A percentile compares a stretch with the other conserved stretches of the same genome.
Conservation (phyloP, 768 basidiomycete genomes). For the Hygrophorus pudorinus region DNA sequence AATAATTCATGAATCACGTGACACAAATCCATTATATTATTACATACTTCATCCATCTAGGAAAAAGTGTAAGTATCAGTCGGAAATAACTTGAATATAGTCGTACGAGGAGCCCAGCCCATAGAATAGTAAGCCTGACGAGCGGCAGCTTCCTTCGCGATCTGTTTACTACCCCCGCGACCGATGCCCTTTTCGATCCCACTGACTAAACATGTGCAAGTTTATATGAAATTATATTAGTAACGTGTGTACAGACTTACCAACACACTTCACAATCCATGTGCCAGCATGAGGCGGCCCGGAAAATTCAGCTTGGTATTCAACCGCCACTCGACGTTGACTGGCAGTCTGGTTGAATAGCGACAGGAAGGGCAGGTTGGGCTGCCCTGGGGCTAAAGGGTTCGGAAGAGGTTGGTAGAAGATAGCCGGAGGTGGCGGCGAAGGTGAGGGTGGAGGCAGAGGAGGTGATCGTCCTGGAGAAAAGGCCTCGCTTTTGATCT, state of each 20-base stretch:
- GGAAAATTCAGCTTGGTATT: constrained; percentile 48
- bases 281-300: constrained; percentile 61
- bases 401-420: constrained; percentile 27
- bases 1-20: not conserved
- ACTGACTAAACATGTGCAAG: constrained; percentile 37
- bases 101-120: constrained; percentile 51
- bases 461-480: constrained; percentile 18
- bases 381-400: constrained; percentile 56
- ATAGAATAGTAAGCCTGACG: constrained; percentile 60
- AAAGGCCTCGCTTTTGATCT: constrained; percentile 28
- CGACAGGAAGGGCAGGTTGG: constrained; percentile 53
- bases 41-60: not conserved
- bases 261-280: constrained; percentile 61
- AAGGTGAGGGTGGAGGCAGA: constrained; percentile 22
- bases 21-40: too few relatives aligned
- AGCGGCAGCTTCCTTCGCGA: constrained; percentile 72
- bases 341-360: constrained; percentile 66
- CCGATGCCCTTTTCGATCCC: constrained; percentile 61
- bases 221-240: constrained; percentile 4
- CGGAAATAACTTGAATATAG: constrained; percentile 11
- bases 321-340: constrained; percentile 52
- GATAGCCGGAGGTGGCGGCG: constrained; percentile 6
- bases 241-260: constrained; percentile 30
- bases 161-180: constrained; percentile 57
- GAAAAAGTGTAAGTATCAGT: constrained; percentile 1